These are phyloP conservation scores for Apiospora koreana DNA, from an alignment of 2,329 filamentous ascomycete species.

Conservation along the genomic window DNA sequence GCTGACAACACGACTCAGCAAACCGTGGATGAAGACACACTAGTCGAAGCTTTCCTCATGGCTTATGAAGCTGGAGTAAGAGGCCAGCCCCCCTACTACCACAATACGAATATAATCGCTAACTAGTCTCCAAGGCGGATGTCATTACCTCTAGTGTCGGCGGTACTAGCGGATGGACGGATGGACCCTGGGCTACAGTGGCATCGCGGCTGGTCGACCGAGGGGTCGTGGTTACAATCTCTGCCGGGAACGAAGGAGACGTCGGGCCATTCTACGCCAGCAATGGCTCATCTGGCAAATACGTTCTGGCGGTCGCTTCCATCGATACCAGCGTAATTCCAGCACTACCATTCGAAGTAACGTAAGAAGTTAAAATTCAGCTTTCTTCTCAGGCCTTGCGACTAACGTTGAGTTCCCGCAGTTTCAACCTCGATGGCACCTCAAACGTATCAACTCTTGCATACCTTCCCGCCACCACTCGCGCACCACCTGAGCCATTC, in stretches of 20 bases:
- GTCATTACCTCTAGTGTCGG: conserved; percentile 44
- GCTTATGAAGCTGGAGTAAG: conserved; percentile 33
- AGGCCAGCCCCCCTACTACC: rapidly evolving
- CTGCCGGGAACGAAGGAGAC: conserved; percentile 51
- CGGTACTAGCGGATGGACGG: conserved; percentile 34
- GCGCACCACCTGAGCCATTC: background rate
- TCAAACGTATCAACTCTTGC: conserved; percentile 23
- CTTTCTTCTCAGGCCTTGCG: too few relatives aligned
- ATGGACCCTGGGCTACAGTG: conserved; percentile 36
- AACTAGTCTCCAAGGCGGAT: conserved; percentile 23
- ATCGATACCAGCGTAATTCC: conserved; percentile 32
- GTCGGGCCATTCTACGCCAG: conserved; percentile 47
- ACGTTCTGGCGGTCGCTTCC: conserved; percentile 45
- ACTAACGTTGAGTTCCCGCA: conserved; percentile 15
- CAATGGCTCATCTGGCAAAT: conserved; percentile 39
- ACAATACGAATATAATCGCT: background rate
- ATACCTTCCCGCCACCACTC: conserved; percentile 31
- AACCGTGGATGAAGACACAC: conserved; percentile 26
- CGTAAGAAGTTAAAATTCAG: background rate
- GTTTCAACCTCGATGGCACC: conserved; percentile 26
- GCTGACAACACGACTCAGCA: background rate
- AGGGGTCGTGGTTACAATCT: conserved; percentile 50
- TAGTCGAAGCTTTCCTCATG: conserved; percentile 34
- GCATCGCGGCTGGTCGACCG: conserved; percentile 39
- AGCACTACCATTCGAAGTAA: conserved; percentile 29